phyloP scores from a whole-genome alignment of 2,329 filamentous ascomycete genomes.

The Coniochaeta sp. region DNA sequence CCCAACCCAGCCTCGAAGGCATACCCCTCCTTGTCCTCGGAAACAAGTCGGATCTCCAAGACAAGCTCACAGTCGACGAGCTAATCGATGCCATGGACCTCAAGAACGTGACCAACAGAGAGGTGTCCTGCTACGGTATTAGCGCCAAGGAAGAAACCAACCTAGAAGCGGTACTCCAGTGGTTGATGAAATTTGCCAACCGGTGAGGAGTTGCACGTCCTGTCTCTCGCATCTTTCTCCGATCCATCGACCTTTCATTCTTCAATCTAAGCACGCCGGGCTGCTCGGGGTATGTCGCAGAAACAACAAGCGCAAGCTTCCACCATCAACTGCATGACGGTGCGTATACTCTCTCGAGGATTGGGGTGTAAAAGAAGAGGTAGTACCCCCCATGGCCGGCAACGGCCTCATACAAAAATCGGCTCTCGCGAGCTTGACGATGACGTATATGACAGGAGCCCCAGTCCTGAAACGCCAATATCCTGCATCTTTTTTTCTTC shows the following conservation, averaged over 20 bases:
- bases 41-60: slow-evolving; percentile 93
- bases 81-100: slow-evolving; percentile 89
- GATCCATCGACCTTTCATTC: not conserved
- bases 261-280: not conserved
- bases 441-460: not conserved
- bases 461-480: not conserved
- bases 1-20: slow-evolving; percentile 74
- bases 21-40: slow-evolving; percentile 92
- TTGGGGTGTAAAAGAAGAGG: not conserved
- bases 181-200: slow-evolving; percentile 85
- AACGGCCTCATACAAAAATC: not conserved
- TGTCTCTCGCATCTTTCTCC: not conserved
- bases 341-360: not conserved
- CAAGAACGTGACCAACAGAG: slow-evolving; percentile 80
- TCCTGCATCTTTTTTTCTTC: not conserved
- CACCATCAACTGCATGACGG: not conserved
- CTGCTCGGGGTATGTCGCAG: not conserved
- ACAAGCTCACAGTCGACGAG: slow-evolving; percentile 88
- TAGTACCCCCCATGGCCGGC: not conserved
- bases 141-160: slow-evolving; percentile 99
- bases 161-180: slow-evolving; percentile 91
- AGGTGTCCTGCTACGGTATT: slow-evolving; percentile 98
- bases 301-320: not conserved
- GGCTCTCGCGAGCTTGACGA: not conserved
- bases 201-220: slow-evolving; percentile 39